These are phyloP conservation scores for Pyrrhoderma noxium DNA, from an alignment of 1,284 basidiomycete species.

Conservation along the genomic window DNA sequence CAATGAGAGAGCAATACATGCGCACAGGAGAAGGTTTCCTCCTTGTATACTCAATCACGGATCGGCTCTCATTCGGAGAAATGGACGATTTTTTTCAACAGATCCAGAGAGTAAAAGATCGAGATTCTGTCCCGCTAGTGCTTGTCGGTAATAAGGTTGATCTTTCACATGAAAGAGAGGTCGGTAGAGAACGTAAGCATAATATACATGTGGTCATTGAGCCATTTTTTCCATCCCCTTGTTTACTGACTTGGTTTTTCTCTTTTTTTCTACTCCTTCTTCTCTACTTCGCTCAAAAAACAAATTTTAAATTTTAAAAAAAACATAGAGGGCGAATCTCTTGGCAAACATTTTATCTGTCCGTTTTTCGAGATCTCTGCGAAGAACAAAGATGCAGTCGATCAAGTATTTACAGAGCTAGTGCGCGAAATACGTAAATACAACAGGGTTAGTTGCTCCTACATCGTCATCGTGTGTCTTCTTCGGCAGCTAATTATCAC, in stretches of 20 bases:
- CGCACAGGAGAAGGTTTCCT: slow-evolving; percentile 97
- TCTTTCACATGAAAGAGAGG: slow-evolving; percentile 94
- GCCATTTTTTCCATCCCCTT: neutral
- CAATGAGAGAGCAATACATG: slow-evolving; percentile 98
- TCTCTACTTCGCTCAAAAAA: no score
- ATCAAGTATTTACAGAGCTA: slow-evolving; percentile 93
- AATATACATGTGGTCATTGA: neutral
- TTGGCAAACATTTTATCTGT: slow-evolving; percentile 94
- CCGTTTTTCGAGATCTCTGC: slow-evolving; percentile 98
- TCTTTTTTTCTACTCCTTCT: neutral
- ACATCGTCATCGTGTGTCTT: neutral
- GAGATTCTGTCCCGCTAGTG: slow-evolving; percentile 95
- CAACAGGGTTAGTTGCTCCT: slow-evolving; percentile 64
- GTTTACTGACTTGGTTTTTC: neutral
- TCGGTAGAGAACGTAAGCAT: slow-evolving; percentile 82
- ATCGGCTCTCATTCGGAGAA: slow-evolving; percentile 95
- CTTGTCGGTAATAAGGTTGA: slow-evolving; percentile 99
- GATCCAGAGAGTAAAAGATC: slow-evolving; percentile 94
- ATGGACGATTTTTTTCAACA: slow-evolving; percentile 98
- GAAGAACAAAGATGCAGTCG: slow-evolving; percentile 96
- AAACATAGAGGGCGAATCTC: slow-evolving; percentile 96
- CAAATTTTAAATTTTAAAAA: no score
- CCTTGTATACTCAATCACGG: slow-evolving; percentile 97
- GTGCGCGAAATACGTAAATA: slow-evolving; percentile 96
- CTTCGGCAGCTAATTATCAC: neutral